Conservation (phyloP, 2,329 filamentous ascomycete species). For the Fusarium sp. region DNA sequence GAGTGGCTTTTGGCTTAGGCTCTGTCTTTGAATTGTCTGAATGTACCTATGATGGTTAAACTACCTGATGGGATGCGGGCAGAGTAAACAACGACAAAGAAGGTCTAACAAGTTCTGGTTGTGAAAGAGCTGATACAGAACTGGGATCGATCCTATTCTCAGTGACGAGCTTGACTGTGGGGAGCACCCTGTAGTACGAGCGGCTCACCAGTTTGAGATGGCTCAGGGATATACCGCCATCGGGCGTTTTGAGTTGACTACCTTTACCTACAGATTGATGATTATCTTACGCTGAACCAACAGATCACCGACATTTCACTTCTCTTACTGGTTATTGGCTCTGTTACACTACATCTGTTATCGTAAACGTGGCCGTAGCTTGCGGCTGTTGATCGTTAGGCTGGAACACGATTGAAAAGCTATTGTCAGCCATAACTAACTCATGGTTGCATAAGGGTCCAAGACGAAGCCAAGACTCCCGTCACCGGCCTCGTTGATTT, state of each 20-base stretch:
- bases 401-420: slow-evolving; percentile 24
- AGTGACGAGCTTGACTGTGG: slow-evolving; percentile 18
- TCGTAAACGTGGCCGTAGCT: slow-evolving; percentile 26
- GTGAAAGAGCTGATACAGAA: not conserved
- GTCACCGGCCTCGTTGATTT: slow-evolving; percentile 13
- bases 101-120: not conserved
- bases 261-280: slow-evolving; percentile 5
- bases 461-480: slow-evolving; percentile 22
- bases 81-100: not conserved
- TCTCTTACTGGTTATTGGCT: slow-evolving; percentile 2
- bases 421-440: slow-evolving; percentile 27
- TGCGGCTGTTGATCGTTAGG: slow-evolving; percentile 19
- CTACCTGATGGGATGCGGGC: not conserved
- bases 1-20: slow-evolving; percentile 12
- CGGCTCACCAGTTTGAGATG: slow-evolving; percentile 30
- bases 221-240: slow-evolving; percentile 45
- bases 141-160: not conserved
- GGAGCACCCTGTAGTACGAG: slow-evolving; percentile 1
- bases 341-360: slow-evolving; percentile 32
- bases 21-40: slow-evolving; percentile 5
- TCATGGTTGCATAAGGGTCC: slow-evolving; percentile 41
- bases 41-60: not conserved
- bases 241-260: slow-evolving; percentile 47
- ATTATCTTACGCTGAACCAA: slow-evolving; percentile 28
- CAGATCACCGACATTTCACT: not conserved